Evolutionary conservation across 106 monocot genomes (phyloP), one percentile per base, ranked within the genome.

Genomic region (Platanthera guangdongensis): DNA sequence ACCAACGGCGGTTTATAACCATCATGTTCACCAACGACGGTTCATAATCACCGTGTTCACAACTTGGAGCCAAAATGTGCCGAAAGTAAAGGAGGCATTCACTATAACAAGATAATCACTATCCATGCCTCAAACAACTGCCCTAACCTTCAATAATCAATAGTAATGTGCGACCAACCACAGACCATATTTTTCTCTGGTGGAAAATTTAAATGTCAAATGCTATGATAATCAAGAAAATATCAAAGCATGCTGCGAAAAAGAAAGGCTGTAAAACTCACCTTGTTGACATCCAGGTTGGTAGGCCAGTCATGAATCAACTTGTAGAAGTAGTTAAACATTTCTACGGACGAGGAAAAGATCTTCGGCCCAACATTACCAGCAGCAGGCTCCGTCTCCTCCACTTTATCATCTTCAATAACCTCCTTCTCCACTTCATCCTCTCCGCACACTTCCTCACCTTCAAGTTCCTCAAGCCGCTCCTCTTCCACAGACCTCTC

Each of bases 251-350:
- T 6, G 19, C 19, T 54, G 12, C 54, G n/a, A 47, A 55, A 65
- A 30, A 28, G 4, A 57, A 51, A 62, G 47, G 21, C 18, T 19
- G n/a, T 54, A 83, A 71, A 79, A 47, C 18, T 71, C 21, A 97
- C 96, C 89, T 93, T 82, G 76, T 97, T 97, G 75, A 97, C 10
- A 63, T 89, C 81, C 19, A 91, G 39, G 71, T 91, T 80, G 15
- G 86, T 78, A n/a, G 90, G 64, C 96, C 96, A 97, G 5, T 50
- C 16, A 64, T 91, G 93, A n/a, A 97, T 87, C 13, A 97, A 74
- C 25, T 84, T 89, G 81, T 68, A 81, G 76, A 97, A 91, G 80
- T 97, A 97, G 52, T 97, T 77, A 49, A 93, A 97, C 96, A 97
- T 93, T 60, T 86, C 87, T 19, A 80, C 84, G 12, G 89, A 87